Base-by-base conservation (phyloP, 2,329 filamentous ascomycete species). In the Periconia sp. region DNA sequence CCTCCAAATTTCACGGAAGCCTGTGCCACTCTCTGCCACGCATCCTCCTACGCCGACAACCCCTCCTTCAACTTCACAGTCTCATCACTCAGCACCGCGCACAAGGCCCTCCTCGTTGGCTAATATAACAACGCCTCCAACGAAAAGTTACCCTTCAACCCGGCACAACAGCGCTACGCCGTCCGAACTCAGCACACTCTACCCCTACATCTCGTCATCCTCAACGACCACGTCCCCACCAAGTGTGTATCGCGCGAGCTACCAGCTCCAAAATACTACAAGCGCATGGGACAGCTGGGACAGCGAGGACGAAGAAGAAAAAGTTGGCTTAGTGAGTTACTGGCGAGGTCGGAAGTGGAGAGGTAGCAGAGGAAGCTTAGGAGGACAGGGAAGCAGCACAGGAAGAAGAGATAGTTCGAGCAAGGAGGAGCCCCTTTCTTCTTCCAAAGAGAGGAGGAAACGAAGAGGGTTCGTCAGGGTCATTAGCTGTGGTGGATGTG, bases 201-300 rank as follows among this genome's bases (percentile, higher is more conserved):
- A 53, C 17, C 56, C 61, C 2, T 31, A 36, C 22, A 36, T 54
- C 4, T 48, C 56, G 2, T 40, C 57, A 2, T 32, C 39, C 9
- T 40, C 50, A 6, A 34, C 47, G 1, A 45, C 54, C 2, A 56
- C 50, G 9, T 33, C 48, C 7, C 52, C 56, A 10, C 52, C 54
- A 1, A 56, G 56, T 15, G 40, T 57, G 2, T 52, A 44, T 17
- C 52, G 57, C 3, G 49, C 56, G 22, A 63, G 57, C 37, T 56
- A 56, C n/a, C 41, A 36, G 6, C 41, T 63, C 15, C 64, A 66
- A 15, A 63, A 64, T 35, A 57, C 58, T 4, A 61, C 47, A 3
- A 65, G 59, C n/a, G 66, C 62, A 25, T 69, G 66, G 66, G 66
- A 69, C 19, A 63, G 67, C 33, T 68, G 61, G 56, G 65, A 68